Conservation (phyloP, 495 filamentous ascomycete species). For the Durotheca rogersii region DNA sequence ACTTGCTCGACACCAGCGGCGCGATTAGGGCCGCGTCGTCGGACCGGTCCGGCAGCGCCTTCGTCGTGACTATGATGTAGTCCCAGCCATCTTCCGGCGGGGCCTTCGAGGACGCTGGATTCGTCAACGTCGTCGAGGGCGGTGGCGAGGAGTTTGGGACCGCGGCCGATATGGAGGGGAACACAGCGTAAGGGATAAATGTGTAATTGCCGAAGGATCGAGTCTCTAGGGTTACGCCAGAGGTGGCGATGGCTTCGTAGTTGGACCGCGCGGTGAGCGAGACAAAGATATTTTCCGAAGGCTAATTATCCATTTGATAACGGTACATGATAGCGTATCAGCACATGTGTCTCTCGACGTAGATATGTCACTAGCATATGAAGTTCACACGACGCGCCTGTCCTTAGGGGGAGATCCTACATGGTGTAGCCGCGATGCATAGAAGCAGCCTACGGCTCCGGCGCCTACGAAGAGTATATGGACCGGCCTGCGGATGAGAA, state of each 20-base stretch:
- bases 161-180: conserved; percentile 45
- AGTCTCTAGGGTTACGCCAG: conserved; percentile 52
- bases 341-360: neutral
- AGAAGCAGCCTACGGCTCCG: conserved; percentile 61
- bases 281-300: conserved; percentile 41
- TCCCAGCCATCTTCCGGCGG: conserved; percentile 48
- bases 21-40: conserved; percentile 51
- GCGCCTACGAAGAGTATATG: conserved; percentile 58
- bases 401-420: conserved; percentile 36
- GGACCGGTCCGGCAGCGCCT: conserved; percentile 55
- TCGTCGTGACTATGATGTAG: conserved; percentile 61
- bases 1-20: conserved; percentile 50
- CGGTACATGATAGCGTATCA: neutral
- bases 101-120: conserved; percentile 11
- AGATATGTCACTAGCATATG: neutral
- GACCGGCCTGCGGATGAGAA: conserved; percentile 37
- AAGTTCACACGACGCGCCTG: neutral
- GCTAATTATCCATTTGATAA: conserved; percentile 28
- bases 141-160: conserved; percentile 7
- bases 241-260: conserved; percentile 48
- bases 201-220: conserved; percentile 56
- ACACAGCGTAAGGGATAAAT: conserved; percentile 51
- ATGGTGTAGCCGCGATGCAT: conserved; percentile 56
- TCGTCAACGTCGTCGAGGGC: too few species aligned
- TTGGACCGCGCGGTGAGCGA: conserved; percentile 59